Conservation (phyloP, 768 basidiomycete species). For the Tubosaeta sp. region DNA sequence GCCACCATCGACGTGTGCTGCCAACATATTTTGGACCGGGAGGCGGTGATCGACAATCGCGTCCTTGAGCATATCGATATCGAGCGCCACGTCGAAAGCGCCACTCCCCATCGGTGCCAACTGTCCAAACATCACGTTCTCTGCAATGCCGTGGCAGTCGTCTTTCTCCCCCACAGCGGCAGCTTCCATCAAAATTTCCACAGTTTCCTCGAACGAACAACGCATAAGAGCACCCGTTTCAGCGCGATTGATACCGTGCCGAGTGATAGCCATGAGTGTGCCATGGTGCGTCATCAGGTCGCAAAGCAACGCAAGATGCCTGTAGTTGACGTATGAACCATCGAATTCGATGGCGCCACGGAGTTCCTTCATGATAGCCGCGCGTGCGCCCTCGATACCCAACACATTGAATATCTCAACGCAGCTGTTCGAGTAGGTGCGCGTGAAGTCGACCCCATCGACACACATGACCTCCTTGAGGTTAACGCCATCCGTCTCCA, state of each 20-base stretch:
- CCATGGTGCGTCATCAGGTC: slow-evolving; percentile 99
- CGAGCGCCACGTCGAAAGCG: slow-evolving; percentile 90
- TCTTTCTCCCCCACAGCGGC: slow-evolving; percentile 98
- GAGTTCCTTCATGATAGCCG: slow-evolving; percentile 90
- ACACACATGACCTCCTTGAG: slow-evolving; percentile 93
- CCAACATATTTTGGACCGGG: slow-evolving; percentile 77
- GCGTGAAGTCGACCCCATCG: slow-evolving; percentile 88
- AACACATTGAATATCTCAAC: slow-evolving; percentile 91
- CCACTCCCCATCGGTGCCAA: slow-evolving; percentile 99
- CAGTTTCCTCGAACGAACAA: slow-evolving; percentile 99
- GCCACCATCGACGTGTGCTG: slow-evolving; percentile 75
- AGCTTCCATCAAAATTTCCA: slow-evolving; percentile 98
- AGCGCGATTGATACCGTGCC: slow-evolving; percentile 97
- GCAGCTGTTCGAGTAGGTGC: slow-evolving; percentile 97
- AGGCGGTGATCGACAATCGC: slow-evolving; percentile 95
- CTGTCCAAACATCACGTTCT: slow-evolving; percentile 98
- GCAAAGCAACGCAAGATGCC: slow-evolving; percentile 93
- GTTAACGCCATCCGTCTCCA: slow-evolving; percentile 97
- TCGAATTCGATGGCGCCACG: slow-evolving; percentile 98
- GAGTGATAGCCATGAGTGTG: slow-evolving; percentile 94
- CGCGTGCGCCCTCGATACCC: slow-evolving; percentile 95
- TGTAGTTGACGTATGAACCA: slow-evolving; percentile 98
- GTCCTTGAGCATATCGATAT: slow-evolving; percentile 98
- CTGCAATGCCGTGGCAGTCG: slow-evolving; percentile 97
- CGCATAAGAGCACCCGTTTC: slow-evolving; percentile 99